phyloP scores from a whole-genome alignment of 371 early-diverging fungal species.

The Apophysomyces trapeziformis region DNA sequence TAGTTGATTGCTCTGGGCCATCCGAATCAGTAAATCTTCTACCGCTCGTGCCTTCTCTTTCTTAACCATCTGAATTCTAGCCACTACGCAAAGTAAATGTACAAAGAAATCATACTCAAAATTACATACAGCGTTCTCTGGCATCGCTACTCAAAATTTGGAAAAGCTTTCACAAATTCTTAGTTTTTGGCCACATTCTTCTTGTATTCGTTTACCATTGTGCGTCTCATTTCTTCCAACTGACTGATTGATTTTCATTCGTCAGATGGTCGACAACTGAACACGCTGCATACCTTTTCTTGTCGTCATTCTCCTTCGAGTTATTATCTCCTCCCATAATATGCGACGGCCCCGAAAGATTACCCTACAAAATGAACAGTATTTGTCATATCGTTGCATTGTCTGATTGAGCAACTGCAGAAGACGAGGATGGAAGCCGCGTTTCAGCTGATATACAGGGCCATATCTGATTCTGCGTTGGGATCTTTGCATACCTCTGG shows the following conservation, averaged over 20 bases:
- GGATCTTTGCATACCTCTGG: background rate
- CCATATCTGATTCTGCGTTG: background rate
- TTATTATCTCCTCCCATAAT: constrained; percentile 22
- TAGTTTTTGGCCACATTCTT: background rate
- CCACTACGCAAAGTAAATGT: constrained; percentile 52
- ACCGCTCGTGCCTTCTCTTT: constrained; percentile 88
- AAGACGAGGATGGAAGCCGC: background rate
- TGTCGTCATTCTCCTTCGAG: constrained; percentile 51
- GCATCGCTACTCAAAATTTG: constrained; percentile 88
- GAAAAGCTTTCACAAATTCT: constrained; percentile 53
- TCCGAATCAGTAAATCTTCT: constrained; percentile 87
- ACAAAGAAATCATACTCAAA: background rate
- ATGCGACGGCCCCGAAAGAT: constrained; percentile 14
- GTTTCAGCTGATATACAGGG: background rate
- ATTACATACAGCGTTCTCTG: constrained; percentile 77
- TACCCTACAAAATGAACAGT: background rate
- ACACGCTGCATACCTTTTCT: constrained; percentile 39
- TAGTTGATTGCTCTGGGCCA: constrained; percentile 88
- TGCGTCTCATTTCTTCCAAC: constrained; percentile 85
- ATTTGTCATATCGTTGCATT: background rate
- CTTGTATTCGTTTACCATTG: constrained; percentile 61
- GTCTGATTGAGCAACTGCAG: background rate
- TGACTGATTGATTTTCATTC: constrained; percentile 45
- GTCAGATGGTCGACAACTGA: background rate
- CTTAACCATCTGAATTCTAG: constrained; percentile 90